Evolutionary conservation across 495 filamentous ascomycete species (phyloP), one percentile per base, ranked within the genome.

Genomic region (Neurospora sp.): DNA sequence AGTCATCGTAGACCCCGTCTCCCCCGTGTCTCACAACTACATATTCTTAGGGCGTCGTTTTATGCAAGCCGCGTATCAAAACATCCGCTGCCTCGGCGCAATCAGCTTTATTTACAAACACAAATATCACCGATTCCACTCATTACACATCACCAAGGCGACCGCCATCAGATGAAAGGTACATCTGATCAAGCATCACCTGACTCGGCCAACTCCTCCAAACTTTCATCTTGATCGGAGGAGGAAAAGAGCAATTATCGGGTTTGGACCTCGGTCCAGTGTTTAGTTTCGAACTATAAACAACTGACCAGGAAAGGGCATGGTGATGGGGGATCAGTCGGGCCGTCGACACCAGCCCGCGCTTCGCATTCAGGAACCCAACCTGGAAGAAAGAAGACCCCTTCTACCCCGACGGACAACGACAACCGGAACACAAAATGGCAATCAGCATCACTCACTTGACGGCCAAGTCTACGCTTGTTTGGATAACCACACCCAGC

Each of bases 401-500:
- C 74, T 81, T 41, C 75, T 81, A 16, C 40, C 69, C 11, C 74
- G 71, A 53, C 79, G 78, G 14, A 74, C 77, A 10, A 75, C 78
- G 69, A 18, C 61, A 75, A 75, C 61, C 79, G 78, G 68, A 38
- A 44, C 42, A 44, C 66, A 18, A 74, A 41, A 37, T 39, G 59
- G 71, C 72, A 44, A 5, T 69, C 75, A 76, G 72, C 72, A 76
- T 69, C 12, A 69, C 44, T 27, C 70, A 38, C 73, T 75, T 53
- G 71, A 74, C 27, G 79, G 76, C 48, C 77, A 76, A 12, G 53
- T 77, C 16, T 77, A 71, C 69, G 73, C 75, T 61, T 77, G 75
- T 72, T 69, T 68, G 20, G 78, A 82, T 40, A 73, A 78, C 7
- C 83, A 85, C 76, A 77, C 79, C 16, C 78, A 84, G 68, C 78